Conservation (phyloP, 306 rosid species). For the Cicer yamashitae region DNA sequence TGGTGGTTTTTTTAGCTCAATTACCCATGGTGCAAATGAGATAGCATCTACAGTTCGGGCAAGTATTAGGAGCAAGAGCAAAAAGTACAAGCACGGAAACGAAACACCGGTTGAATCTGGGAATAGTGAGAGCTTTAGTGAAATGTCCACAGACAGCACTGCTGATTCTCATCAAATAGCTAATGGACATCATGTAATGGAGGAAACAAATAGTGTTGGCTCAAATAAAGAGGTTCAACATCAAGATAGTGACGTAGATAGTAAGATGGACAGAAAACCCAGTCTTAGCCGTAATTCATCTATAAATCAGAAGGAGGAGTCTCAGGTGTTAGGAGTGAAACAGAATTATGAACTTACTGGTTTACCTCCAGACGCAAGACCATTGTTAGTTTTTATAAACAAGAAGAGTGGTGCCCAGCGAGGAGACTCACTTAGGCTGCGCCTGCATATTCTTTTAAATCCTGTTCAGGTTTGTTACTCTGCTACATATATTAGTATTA, state of each 20-base stretch:
- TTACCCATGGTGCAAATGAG: constrained; percentile 98
- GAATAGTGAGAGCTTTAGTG: constrained; percentile 65
- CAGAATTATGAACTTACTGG: constrained; percentile 80
- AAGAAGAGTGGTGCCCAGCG: constrained; percentile 99
- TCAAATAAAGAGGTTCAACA: constrained; percentile 57
- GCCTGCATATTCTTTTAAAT: constrained; percentile 84
- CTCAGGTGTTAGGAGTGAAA: constrained; percentile 60
- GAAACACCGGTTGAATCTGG: constrained; percentile 65
- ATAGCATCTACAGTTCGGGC: constrained; percentile 94
- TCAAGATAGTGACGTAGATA: constrained; percentile 67
- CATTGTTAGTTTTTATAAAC: constrained; percentile 89
- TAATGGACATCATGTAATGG: constrained; percentile 69
- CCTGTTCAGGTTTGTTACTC: constrained; percentile 84
- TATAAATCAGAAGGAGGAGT: constrained; percentile 71
- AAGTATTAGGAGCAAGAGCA: constrained; percentile 84
- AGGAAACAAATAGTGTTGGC: constrained; percentile 59
- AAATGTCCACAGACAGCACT: constrained; percentile 74
- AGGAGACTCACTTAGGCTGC: constrained; percentile 86
- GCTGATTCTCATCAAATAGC: constrained; percentile 59
- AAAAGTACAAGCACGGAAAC: constrained; percentile 78
- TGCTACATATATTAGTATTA: constrained; percentile 22
- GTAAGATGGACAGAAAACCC: constrained; percentile 61
- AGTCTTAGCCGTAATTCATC: constrained; percentile 61
- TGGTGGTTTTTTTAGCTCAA: constrained; percentile 83
- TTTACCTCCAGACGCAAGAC: constrained; percentile 89